Percentiles rank a stretch among this genome's conserved stretches.
phyloP scores from a whole-genome alignment of 2,329 filamentous ascomycete species.

The Penicillium sp. region DNA sequence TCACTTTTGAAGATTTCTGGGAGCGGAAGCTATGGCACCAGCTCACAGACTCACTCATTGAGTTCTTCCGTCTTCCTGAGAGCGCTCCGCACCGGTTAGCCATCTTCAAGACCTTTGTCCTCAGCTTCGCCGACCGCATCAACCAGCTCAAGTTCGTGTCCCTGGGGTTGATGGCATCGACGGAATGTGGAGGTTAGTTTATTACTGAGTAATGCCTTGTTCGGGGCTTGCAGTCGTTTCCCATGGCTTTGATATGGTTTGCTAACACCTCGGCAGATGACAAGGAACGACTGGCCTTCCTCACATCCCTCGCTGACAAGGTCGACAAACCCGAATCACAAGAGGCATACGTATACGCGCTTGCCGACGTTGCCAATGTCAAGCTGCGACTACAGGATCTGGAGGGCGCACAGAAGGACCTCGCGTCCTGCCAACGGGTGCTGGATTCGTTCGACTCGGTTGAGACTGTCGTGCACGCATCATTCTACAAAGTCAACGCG shows the following conservation, averaged over 20 bases:
- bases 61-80: conserved; percentile 77
- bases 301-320: conserved; percentile 75
- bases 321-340: conserved; percentile 89
- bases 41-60: conserved; percentile 79
- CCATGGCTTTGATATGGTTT: not conserved
- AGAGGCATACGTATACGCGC: conserved; percentile 92
- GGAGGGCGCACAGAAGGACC: conserved; percentile 76
- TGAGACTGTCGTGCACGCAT: conserved; percentile 89
- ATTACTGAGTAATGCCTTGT: not conserved
- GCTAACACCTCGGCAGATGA: conserved; percentile 58
- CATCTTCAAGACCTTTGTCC: conserved; percentile 91
- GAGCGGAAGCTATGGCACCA: conserved; percentile 99
- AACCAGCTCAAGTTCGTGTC: conserved; percentile 97
- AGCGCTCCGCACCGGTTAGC: conserved; percentile 79
- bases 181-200: conserved; percentile 57
- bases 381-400: conserved; percentile 75
- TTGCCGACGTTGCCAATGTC: conserved; percentile 80
- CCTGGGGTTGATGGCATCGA: conserved; percentile 78
- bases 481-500: conserved; percentile 93
- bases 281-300: conserved; percentile 76
- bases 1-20: conserved; percentile 94
- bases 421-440: conserved; percentile 81
- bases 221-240: not conserved
- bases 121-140: conserved; percentile 96
- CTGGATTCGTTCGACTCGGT: conserved; percentile 91